Evolutionary conservation across 768 basidiomycete species (phyloP), one percentile per base, ranked within the genome.

Genomic region (Agaricus blazei): DNA sequence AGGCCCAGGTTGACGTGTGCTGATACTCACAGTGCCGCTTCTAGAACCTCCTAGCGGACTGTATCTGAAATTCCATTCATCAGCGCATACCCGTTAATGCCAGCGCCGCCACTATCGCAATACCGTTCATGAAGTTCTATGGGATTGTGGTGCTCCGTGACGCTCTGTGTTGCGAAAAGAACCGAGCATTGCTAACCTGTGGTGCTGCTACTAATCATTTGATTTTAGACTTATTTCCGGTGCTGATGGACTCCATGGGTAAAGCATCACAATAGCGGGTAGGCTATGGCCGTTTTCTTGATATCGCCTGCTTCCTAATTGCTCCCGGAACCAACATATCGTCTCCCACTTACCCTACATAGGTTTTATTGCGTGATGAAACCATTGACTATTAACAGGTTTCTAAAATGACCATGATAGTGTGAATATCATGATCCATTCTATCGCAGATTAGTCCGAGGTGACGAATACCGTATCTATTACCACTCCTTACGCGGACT

Each of bases 231-330:
- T 11, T 23, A 31, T 9, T 26, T 31, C 29, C 51, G 51, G 51
- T 9, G 36, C 51, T 24, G 51, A 43, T 36, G 31, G 29, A 45
- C 45, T 44, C 43, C 43, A 45, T 44, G 31, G 15, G 40, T 14
- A 41, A 41, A 50, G 2, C 6, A 5, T 41, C 40, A 19, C 40
- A 23, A 34, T 23, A 24, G 28, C 24, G 8, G 14, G 29, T 42
- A 15, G 40, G 51, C 19, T 38, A 54, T 38, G 53, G 36, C 37
- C 26, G 40, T 54, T 52, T 54, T n/a, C 46, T 28, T 47, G 36
- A 40, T 40, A 37, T 46, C 29, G 44, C 37, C 29, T 46, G 53
- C 23, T 24, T 26, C 31, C 46, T 28, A 26, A 29, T 46, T 38
- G 9, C 40, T 34, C 26, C 38, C 38, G 38, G 48, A 5, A 31